Conservation (phyloP, 2,329 filamentous ascomycete genomes). For the Aspergillus sp. region DNA sequence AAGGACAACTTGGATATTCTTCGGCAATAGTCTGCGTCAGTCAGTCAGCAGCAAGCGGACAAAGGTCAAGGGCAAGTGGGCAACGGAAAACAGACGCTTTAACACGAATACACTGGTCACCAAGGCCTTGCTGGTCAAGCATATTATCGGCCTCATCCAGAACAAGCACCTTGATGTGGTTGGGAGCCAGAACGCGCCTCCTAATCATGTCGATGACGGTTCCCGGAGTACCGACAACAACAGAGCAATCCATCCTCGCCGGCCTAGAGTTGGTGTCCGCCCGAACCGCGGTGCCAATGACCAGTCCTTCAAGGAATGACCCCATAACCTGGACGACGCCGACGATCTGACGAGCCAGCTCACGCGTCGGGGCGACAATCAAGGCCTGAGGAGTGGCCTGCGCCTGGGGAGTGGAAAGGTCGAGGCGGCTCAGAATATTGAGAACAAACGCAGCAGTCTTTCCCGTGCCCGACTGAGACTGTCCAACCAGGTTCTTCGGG, state of each 20-base stretch:
- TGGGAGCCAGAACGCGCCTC: constrained; percentile 62
- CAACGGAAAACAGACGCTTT: constrained; percentile 68
- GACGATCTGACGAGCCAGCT: constrained; percentile 89
- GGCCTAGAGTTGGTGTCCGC: constrained; percentile 60
- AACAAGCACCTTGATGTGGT: constrained; percentile 69
- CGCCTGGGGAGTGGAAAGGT: constrained; percentile 56
- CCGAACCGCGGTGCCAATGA: constrained; percentile 73
- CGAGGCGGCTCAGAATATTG: constrained; percentile 78
- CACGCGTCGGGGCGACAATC: constrained; percentile 82
- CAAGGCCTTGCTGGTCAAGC: constrained; percentile 89
- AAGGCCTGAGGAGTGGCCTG: constrained; percentile 63
- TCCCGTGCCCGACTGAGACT: constrained; percentile 97
- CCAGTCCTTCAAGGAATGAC: constrained; percentile 66
- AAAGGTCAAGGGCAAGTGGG: background rate
- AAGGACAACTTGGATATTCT: constrained; percentile 72
- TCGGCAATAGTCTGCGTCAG: constrained; percentile 57
- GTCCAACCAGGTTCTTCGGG: constrained; percentile 89
- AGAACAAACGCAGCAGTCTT: constrained; percentile 96
- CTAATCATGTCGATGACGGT: constrained; percentile 83
- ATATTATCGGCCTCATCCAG: constrained; percentile 98
- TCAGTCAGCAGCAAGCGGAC: constrained; percentile 2
- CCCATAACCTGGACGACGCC: constrained; percentile 78
- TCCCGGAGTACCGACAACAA: constrained; percentile 88
- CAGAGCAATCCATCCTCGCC: constrained; percentile 60
- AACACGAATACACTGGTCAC: constrained; percentile 87